phyloP scores from a whole-genome alignment of 78 protist genomes.

The Mantamonas sphyraenae region DNA sequence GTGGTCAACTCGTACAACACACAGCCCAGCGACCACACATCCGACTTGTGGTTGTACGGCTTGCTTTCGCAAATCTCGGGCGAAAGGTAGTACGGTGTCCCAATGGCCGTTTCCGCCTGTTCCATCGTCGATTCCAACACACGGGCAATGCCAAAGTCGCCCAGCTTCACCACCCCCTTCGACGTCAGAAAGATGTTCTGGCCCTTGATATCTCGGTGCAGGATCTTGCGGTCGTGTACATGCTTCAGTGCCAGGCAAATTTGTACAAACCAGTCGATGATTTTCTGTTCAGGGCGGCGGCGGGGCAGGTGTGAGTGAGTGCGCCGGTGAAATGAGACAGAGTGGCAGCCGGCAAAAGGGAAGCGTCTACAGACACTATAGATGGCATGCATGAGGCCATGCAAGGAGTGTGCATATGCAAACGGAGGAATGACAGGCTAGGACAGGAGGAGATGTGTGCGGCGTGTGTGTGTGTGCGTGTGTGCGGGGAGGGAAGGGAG shows the following conservation, averaged over 20 bases:
- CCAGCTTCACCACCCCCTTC: slow-evolving; percentile 64
- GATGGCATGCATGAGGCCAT: too few relatives aligned
- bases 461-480: neutral
- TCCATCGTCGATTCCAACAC: slow-evolving; percentile 15
- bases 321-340: too few relatives aligned
- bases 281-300: neutral
- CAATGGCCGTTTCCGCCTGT: slow-evolving; percentile 63
- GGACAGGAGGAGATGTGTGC: too few relatives aligned
- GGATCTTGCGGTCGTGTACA: slow-evolving; percentile 64
- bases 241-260: slow-evolving; percentile 64
- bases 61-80: slow-evolving; percentile 82
- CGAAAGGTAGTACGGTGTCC: slow-evolving; percentile 87
- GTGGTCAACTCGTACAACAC: slow-evolving; percentile 73
- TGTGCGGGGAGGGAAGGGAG: too few relatives aligned
- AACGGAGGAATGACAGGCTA: too few relatives aligned
- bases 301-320: too few relatives aligned
- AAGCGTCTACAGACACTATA: too few relatives aligned
- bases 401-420: too few relatives aligned
- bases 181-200: slow-evolving; percentile 73
- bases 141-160: slow-evolving; percentile 91
- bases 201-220: slow-evolving; percentile 81
- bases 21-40: slow-evolving; percentile 57
- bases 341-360: too few relatives aligned
- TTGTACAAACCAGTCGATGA: slow-evolving; percentile 56
- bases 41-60: slow-evolving; percentile 62